Conservation (phyloP, 2,329 filamentous ascomycete genomes). For the Fusarium incarnatum region DNA sequence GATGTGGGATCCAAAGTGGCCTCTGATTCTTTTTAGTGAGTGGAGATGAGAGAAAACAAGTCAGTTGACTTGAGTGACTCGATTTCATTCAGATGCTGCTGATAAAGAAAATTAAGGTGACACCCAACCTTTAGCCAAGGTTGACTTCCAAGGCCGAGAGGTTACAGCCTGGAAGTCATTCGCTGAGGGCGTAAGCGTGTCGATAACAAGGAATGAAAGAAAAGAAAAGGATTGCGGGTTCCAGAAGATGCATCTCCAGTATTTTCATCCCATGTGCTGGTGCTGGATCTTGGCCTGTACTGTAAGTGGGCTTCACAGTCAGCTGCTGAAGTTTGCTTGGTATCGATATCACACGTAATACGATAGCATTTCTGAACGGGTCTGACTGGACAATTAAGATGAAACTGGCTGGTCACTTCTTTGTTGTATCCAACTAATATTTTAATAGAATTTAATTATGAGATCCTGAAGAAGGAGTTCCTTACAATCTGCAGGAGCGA, state of each 20-base stretch:
- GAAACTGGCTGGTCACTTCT: not conserved
- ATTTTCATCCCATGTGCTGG: not conserved
- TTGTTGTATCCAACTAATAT: too few species aligned
- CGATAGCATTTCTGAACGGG: not conserved
- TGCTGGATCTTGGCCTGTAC: not conserved
- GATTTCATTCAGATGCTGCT: not conserved
- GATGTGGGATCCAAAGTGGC: slow-evolving; percentile 23
- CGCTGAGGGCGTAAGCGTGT: not conserved
- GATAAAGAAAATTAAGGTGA: slow-evolving; percentile 1
- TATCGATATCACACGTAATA: not conserved
- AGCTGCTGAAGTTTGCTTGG: not conserved
- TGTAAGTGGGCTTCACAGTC: not conserved
- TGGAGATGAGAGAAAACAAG: slow-evolving; percentile 13
- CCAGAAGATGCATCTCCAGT: not conserved
- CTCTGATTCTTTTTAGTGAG: slow-evolving; percentile 21
- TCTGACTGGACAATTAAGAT: too few species aligned
- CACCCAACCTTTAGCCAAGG: slow-evolving; percentile 7
- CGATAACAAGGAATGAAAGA: not conserved
- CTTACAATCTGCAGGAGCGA: not conserved
- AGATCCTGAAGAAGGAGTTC: not conserved
- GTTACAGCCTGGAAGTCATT: not conserved
- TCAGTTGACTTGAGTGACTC: slow-evolving; percentile 2
- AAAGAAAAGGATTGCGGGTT: not conserved
- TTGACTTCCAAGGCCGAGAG: slow-evolving; percentile 12
- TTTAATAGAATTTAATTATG: not conserved